Conservation (phyloP, 257 asterid genomes). For the Solanum neorickii region DNA sequence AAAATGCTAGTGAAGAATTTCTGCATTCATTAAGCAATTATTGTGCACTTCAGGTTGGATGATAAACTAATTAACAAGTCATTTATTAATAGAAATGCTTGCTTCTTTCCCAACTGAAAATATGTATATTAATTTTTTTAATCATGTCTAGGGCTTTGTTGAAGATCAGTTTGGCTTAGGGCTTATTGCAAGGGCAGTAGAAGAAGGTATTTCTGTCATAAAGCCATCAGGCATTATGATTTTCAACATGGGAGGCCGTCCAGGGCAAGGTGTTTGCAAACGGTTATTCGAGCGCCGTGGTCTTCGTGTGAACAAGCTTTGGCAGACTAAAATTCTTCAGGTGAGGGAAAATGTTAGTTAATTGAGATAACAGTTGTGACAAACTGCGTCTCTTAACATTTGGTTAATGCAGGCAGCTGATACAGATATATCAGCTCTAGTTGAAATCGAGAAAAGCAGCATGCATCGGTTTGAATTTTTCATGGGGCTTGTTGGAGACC, state of each 20-base stretch:
- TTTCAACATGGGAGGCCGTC: conserved; percentile 98
- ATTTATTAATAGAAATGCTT: neutral
- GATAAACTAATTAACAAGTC: neutral
- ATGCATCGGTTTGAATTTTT: conserved; percentile 97
- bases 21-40: conserved; percentile 78
- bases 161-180: conserved; percentile 99
- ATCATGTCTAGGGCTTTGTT: conserved; percentile 69
- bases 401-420: conserved; percentile 82
- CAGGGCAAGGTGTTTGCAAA: conserved; percentile 94
- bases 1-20: conserved; percentile 97
- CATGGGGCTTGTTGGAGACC: conserved; percentile 99
- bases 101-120: neutral
- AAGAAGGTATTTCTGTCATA: conserved; percentile 95
- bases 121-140: neutral
- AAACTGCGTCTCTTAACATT: conserved; percentile 13
- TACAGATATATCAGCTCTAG: conserved; percentile 95
- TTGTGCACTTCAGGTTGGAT: conserved; percentile 87
- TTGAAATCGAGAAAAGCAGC: conserved; percentile 94
- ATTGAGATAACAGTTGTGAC: neutral
- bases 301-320: conserved; percentile 73
- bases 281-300: conserved; percentile 99
- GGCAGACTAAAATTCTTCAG: conserved; percentile 99
- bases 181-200: conserved; percentile 96
- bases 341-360: conserved; percentile 16
- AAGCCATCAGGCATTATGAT: conserved; percentile 97